Conservation (phyloP, 345 rosid species). For the Syzygium aqueum region DNA sequence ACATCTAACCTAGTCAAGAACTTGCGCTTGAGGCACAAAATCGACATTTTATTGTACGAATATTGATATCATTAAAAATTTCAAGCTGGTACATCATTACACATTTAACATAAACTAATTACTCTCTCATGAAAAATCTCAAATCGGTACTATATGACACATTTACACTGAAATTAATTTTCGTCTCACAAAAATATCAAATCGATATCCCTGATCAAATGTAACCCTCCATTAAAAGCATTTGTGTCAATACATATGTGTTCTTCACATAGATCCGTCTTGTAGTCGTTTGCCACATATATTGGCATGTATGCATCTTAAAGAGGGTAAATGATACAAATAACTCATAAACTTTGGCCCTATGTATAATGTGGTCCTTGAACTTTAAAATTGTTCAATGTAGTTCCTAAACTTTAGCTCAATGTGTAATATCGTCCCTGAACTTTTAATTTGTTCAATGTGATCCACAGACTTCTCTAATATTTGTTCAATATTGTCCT, state of each 20-base stretch:
- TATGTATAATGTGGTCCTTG: too few species aligned
- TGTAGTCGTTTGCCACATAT: not conserved
- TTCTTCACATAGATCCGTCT: not conserved
- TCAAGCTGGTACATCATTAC: accelerated
- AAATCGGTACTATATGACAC: accelerated
- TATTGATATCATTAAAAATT: not conserved
- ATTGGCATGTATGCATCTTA: not conserved
- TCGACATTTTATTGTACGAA: accelerated
- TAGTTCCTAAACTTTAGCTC: too few species aligned
- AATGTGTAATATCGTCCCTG: too few species aligned
- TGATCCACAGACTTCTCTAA: too few species aligned
- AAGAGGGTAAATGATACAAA: not conserved
- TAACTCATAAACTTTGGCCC: too few species aligned
- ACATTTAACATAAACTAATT: not conserved
- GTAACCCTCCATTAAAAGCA: accelerated
- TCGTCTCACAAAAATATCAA: not conserved
- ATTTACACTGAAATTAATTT: not conserved
- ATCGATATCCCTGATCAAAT: accelerated
- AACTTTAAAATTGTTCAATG: too few species aligned
- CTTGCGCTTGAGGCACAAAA: not conserved
- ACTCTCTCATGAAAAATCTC: not conserved
- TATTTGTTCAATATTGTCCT: too few species aligned
- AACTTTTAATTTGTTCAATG: too few species aligned
- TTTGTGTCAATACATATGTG: not conserved
- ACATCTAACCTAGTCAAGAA: not conserved